Base-by-base conservation (phyloP, 768 basidiomycete species). In the Gelatoporia subvermispora region DNA sequence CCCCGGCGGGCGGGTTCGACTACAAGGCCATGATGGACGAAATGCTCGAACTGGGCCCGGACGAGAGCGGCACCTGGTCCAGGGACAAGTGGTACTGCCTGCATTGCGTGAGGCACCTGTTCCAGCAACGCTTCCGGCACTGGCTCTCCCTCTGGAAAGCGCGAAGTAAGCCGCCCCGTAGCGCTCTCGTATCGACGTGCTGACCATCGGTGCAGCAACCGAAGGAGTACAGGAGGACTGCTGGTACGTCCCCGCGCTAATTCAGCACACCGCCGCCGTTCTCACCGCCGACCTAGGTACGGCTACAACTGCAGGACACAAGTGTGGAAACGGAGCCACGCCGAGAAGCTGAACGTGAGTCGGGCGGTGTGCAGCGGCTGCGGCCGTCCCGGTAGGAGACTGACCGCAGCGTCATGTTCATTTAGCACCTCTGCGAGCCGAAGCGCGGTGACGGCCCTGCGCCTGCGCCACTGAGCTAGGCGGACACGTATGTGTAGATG, bases 261-360 rank as follows among this genome's bases (percentile, higher is more conserved):
- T 7, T 31, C 28, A 31, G 28, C 7, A n/a, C 20, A 11, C n/a
- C 20, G 11, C n/a, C 13, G 15, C 35, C 4, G 9, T 22, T 15
- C 21, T 41, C 37, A 25, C 37, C 2, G 21, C 17, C 34, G 24
- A 28, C 10, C 7, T 38, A 65, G 64, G 64, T 69, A 69, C 42
- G 68, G 68, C 8, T 68, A 65, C 42, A 61, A 64, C 41, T 69
- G 68, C 41, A 62, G 68, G 36, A 69, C 68, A 10, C 64, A 65
- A 56, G 47, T 50, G 1, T 66, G 68, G 48, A 61, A 52, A 17
- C 10, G 16, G 2, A 22, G 15, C 1, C 68, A 69, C 47, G 66
- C 65, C 0, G 3, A 16, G 36, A 59, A 53, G 47, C 49, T 67
- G 46, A 68, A 68, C 41, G 67, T 68, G 44, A 37, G 67, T 36